Evolutionary conservation across 495 filamentous ascomycete species (phyloP).

Genomic region (Coniosporium apollinis): DNA sequence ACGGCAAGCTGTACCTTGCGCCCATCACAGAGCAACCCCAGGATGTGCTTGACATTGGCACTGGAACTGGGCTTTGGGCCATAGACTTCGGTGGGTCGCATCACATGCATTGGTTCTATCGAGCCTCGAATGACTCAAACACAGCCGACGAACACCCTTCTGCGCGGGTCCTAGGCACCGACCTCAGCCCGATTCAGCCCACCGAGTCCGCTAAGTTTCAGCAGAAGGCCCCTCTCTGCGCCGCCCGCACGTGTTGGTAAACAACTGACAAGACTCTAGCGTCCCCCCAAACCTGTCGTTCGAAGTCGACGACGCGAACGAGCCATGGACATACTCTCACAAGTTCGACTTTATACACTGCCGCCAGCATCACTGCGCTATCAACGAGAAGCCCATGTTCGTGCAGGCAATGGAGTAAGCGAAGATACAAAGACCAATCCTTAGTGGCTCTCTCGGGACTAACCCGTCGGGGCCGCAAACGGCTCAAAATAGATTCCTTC

Average conservation of each 20-base stretch:
- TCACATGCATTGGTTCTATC: no score
- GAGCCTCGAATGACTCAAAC: background rate
- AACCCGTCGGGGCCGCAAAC: no score
- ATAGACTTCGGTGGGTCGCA: background rate
- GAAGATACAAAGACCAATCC: no score
- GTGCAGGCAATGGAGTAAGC: constrained; percentile 7
- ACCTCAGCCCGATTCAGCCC: constrained; percentile 19
- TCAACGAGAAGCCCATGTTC: constrained; percentile 9
- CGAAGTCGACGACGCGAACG: constrained; percentile 18
- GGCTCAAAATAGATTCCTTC: no score
- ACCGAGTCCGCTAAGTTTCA: no score
- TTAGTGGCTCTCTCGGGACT: no score
- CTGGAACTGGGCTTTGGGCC: constrained; percentile 16
- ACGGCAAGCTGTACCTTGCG: constrained; percentile 12
- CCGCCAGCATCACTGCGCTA: constrained; percentile 6
- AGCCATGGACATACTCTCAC: constrained; percentile 12
- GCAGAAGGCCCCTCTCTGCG: no score
- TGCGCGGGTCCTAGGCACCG: constrained; percentile 14
- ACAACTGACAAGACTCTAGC: no score
- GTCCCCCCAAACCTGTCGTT: constrained; percentile 20
- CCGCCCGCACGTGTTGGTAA: no score
- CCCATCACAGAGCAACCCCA: constrained; percentile 11
- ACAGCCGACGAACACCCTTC: constrained; percentile 2
- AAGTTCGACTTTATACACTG: constrained; percentile 20
- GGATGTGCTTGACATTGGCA: constrained; percentile 16